Base-by-base conservation (phyloP, 2,329 filamentous ascomycete species). In the Fusarium lyarnte region DNA sequence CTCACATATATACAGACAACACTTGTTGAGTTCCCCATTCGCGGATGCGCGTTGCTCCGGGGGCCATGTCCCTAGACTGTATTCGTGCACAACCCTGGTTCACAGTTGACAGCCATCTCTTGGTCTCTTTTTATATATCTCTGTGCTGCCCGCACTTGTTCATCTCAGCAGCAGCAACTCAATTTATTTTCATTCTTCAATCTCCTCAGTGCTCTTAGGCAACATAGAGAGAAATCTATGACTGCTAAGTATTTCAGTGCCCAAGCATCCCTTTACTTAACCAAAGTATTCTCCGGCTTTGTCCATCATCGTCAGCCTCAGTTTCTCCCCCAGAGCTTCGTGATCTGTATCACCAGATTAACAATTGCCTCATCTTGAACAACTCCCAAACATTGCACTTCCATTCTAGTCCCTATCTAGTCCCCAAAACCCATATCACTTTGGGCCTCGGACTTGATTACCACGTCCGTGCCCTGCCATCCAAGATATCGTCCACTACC, bases 31-130 rank as follows among this genome's bases (percentile, higher is more conserved):
- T 33, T 42, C 54, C 51, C 57, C 46, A 36, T 60, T 58, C 58
- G 54, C 62, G 70, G 70, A 73, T 52, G 25, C 70, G 70, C 29
- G 36, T 64, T 67, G 58, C 70, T 63, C 70, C 62, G 62, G 46
- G 41, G 46, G 43, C n/a, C 51, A 47, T 68, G 58, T 58, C 67
- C 53, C 49, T 51, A 58, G 54, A 27, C 41, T 58, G 36, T 63
- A 67, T 62, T 68, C 53, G 62, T 49, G 29, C 49, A 49, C n/a
- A 27, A 59, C 59, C 66, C 52, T 54, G 63, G 62, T 58, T 58
- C 27, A 38, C 41, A 71, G 52, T 64, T 49, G 41, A 39, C 45
- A 39, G 19, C 21, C 25, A 52, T 25, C 29, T 35, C 39, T 47
- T 57, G 29, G 39, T 25, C 53, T 46, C 10, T 35, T 17, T 46